Percentiles rank a stretch among this genome's conserved stretches.
These are phyloP conservation scores for Gossypium australe DNA, from an alignment of 345 rosid genomes.

Conservation along the genomic window DNA sequence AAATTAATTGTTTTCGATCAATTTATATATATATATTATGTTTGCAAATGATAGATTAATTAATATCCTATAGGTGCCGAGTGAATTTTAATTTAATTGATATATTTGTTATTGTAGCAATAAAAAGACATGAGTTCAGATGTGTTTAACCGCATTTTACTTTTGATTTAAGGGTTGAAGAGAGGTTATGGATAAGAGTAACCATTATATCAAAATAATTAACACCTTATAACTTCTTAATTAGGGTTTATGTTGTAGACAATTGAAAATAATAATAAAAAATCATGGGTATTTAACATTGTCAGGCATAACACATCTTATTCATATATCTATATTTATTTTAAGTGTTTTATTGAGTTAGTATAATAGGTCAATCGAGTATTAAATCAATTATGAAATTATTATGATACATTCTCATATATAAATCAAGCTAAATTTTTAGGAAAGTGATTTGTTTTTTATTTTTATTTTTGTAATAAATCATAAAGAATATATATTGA, in stretches of 20 bases:
- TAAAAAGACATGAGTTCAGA: no score
- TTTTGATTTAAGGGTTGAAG: no score
- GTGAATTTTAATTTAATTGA: neutral
- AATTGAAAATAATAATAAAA: neutral
- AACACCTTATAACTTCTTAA: neutral
- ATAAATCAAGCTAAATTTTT: no score
- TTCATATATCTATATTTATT: neutral
- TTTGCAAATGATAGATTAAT: slow-evolving; percentile 5
- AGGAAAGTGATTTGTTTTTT: no score
- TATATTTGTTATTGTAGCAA: neutral
- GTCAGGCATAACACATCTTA: neutral
- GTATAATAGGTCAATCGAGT: no score
- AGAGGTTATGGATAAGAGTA: neutral
- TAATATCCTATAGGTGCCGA: no score
- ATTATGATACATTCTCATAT: no score
- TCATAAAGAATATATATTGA: no score
- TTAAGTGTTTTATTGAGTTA: neutral
- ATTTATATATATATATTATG: neutral
- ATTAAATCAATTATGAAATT: no score
- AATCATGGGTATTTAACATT: neutral
- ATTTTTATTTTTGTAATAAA: no score
- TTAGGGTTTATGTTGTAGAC: neutral
- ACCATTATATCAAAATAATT: neutral
- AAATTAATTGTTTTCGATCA: neutral
- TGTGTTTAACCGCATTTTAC: no score